phyloP scores from a whole-genome alignment of 108 stramenopile species.

The Skeletonema costatum region DNA sequence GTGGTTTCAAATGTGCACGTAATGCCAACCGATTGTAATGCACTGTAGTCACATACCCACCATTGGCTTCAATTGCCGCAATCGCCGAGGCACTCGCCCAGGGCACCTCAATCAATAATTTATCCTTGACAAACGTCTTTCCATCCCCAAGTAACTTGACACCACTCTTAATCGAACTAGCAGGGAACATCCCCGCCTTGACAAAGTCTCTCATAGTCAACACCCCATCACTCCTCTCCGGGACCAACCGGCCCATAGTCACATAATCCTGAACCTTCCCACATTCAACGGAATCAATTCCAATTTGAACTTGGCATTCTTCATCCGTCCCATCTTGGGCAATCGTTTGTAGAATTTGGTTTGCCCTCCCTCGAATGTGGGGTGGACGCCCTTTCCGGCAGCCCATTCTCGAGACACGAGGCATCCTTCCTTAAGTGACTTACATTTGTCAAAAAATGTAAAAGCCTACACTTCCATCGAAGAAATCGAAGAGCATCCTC shows the following conservation, averaged over 20 bases:
- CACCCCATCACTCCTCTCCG: constrained; percentile 47
- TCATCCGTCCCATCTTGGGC: constrained; percentile 96
- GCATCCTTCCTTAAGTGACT: too few relatives aligned
- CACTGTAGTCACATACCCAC: constrained; percentile 95
- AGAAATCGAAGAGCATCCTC: too few relatives aligned
- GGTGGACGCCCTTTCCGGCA: constrained; percentile 79
- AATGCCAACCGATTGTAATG: constrained; percentile 95
- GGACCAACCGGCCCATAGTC: constrained; percentile 90
- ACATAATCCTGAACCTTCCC: constrained; percentile 89
- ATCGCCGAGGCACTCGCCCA: constrained; percentile 90
- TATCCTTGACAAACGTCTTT: constrained; percentile 59
- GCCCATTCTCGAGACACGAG: too few relatives aligned
- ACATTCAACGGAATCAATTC: constrained; percentile 83
- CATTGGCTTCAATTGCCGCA: constrained; percentile 87
- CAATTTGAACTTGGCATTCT: constrained; percentile 77
- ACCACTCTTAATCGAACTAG: constrained; percentile 79
- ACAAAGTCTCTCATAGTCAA: constrained; percentile 94
- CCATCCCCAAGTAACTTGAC: constrained; percentile 86
- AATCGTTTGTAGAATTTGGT: constrained; percentile 93
- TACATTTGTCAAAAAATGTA: too few relatives aligned
- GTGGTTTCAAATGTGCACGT: constrained; percentile 90
- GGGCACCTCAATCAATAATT: constrained; percentile 89
- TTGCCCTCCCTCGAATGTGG: constrained; percentile 98
- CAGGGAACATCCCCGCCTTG: constrained; percentile 81
- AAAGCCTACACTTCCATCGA: too few relatives aligned